Base-by-base conservation (phyloP, 805 yeast genomes). In the Lipomyces kockii region DNA sequence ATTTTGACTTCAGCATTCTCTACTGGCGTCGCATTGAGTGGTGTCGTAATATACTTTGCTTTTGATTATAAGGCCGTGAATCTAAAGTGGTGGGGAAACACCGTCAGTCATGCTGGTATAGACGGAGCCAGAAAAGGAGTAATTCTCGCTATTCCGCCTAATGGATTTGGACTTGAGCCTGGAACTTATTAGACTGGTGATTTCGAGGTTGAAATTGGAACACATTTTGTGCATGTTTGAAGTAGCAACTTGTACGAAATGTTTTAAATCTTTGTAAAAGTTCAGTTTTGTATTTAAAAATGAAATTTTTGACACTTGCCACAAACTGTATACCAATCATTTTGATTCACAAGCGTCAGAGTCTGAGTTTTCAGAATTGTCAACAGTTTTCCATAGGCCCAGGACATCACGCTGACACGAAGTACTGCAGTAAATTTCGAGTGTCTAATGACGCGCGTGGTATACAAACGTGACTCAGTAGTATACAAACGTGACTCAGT, bases 41-140 rank as follows among this genome's bases (percentile, higher is more conserved):
- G 88, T 2, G 78, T 89, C 60, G 67, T 87, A 27, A 83, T 88
- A 11, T 87, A 87, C 73, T 80, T 87, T 70, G 78, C 83, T 0
- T 80, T 84, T 3, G 81, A 82, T 55, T 80, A 80, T 57, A 79
- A 84, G 11, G 80, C 80, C 9, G 78, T 80, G 14, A 72, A 72
- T 1, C 70, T 78, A 2, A 61, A 66, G 9, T 89, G 92, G 93
- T 89, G 92, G 92, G 92, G 92, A 27, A 85, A 83, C 66, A 75
- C 74, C 60, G 74, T 64, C 37, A 11, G 56, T 11, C 22, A n/a
- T 8, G 64, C 67, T 1, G 67, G 67, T 6, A 22, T 64, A 12
- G 65, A 64, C 27, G 65, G 67, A 9, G 61, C 58, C 29, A 43
- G n/a, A 27, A 43, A 29, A 17, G 68, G 43, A 14, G 35, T 64